Conservation (phyloP, 805 yeast genomes). For the Kazachstania taianensis region DNA sequence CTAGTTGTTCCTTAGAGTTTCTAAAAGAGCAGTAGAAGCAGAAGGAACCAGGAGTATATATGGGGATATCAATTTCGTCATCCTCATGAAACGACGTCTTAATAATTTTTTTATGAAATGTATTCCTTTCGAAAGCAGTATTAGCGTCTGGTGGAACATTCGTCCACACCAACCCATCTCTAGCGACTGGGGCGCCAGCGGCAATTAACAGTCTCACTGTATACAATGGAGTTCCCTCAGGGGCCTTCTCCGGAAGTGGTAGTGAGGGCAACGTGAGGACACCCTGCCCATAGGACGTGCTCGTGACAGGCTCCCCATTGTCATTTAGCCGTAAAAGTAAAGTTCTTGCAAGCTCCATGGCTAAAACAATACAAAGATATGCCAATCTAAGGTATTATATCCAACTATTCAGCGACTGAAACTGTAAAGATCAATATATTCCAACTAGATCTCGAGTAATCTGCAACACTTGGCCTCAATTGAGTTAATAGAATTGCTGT, state of each 20-base stretch:
- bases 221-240: slow-evolving; percentile 36
- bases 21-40: slow-evolving; percentile 60
- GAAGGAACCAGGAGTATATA: slow-evolving; percentile 70
- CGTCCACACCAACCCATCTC: slow-evolving; percentile 63
- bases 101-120: slow-evolving; percentile 42
- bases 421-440: too few species aligned
- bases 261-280: slow-evolving; percentile 33
- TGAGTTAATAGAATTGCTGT: too few species aligned
- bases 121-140: slow-evolving; percentile 44
- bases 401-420: too few species aligned
- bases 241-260: slow-evolving; percentile 29
- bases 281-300: slow-evolving; percentile 28
- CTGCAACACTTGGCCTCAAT: too few species aligned
- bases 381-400: too few species aligned
- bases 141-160: slow-evolving; percentile 48
- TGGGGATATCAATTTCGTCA: slow-evolving; percentile 46
- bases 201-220: slow-evolving; percentile 52
- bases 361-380: too few species aligned
- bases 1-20: slow-evolving; percentile 27
- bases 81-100: slow-evolving; percentile 56
- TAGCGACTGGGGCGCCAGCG: slow-evolving; percentile 65
- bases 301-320: slow-evolving; percentile 28
- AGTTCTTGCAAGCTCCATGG: slow-evolving; percentile 12
- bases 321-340: slow-evolving; percentile 29
- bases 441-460: too few species aligned